Evolutionary conservation across 2,329 filamentous ascomycete species (phyloP).

Genomic region (Cylindrodendrum hubeiense): DNA sequence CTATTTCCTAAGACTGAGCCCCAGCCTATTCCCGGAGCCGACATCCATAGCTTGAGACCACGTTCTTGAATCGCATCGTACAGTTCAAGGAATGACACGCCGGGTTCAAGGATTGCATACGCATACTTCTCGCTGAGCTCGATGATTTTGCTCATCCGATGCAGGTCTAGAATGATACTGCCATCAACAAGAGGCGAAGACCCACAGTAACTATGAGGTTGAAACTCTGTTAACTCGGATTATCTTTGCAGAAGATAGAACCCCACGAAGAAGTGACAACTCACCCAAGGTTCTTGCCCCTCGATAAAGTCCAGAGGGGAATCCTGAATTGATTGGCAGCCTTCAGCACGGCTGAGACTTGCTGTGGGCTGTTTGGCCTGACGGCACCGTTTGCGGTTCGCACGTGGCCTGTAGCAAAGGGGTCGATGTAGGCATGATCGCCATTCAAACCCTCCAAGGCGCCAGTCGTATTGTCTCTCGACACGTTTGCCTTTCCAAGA

Average conservation of each 20-base stretch:
- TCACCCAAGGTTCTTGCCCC: constrained; percentile 1
- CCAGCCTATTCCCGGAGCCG: neutral
- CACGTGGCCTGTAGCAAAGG: neutral
- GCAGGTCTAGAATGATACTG: neutral
- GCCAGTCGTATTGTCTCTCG: neutral
- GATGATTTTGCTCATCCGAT: neutral
- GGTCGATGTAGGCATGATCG: neutral
- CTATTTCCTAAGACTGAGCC: neutral
- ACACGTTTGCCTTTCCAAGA: neutral
- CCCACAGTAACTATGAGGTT: neutral
- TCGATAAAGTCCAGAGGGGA: neutral
- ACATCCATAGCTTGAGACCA: neutral
- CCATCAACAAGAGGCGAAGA: neutral
- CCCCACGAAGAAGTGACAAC: neutral
- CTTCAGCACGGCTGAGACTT: neutral
- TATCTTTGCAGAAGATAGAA: neutral
- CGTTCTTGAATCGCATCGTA: neutral
- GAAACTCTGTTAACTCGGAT: neutral
- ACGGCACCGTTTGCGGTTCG: neutral
- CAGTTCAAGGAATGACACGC: neutral
- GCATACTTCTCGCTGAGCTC: neutral
- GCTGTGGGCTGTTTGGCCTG: neutral
- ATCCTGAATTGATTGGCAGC: neutral
- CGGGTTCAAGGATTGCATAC: neutral
- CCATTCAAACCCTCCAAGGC: neutral